phyloP scores from a whole-genome alignment of 2,329 filamentous ascomycete species.

The Colletotrichum incanum region DNA sequence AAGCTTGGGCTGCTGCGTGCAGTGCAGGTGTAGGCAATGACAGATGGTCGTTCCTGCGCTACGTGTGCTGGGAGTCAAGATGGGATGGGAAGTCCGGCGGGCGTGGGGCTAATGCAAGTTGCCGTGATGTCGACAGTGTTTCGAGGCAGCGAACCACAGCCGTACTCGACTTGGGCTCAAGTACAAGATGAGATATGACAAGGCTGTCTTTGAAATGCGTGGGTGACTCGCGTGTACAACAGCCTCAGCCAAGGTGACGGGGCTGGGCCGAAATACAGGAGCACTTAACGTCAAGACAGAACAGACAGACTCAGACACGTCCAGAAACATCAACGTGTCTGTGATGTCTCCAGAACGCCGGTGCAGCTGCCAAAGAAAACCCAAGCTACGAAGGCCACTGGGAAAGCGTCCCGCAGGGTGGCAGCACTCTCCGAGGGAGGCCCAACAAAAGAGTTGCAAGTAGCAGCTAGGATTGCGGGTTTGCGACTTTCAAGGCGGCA shows the following conservation, averaged over 20 bases:
- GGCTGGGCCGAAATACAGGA: constrained; percentile 32
- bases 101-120: constrained; percentile 21
- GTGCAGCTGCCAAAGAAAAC: constrained; percentile 14
- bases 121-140: constrained; percentile 27
- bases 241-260: constrained; percentile 33
- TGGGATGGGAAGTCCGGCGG: constrained; percentile 17
- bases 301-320: constrained; percentile 4
- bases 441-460: neutral
- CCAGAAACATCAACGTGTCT: constrained; percentile 2
- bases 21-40: constrained; percentile 16
- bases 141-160: constrained; percentile 18
- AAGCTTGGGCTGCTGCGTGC: constrained; percentile 21
- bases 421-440: neutral
- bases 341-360: constrained; percentile 21
- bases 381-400: neutral
- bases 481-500: neutral
- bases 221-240: constrained; percentile 22
- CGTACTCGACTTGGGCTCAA: constrained; percentile 13
- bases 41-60: constrained; percentile 18
- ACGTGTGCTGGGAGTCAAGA: constrained; percentile 27
- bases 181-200: constrained; percentile 19
- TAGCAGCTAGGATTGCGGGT: neutral
- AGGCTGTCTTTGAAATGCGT: constrained; percentile 5
- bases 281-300: constrained; percentile 7
- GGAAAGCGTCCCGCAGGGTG: neutral